phyloP scores from a whole-genome alignment of 352 stramenopile species.

The Pythium biforme region DNA sequence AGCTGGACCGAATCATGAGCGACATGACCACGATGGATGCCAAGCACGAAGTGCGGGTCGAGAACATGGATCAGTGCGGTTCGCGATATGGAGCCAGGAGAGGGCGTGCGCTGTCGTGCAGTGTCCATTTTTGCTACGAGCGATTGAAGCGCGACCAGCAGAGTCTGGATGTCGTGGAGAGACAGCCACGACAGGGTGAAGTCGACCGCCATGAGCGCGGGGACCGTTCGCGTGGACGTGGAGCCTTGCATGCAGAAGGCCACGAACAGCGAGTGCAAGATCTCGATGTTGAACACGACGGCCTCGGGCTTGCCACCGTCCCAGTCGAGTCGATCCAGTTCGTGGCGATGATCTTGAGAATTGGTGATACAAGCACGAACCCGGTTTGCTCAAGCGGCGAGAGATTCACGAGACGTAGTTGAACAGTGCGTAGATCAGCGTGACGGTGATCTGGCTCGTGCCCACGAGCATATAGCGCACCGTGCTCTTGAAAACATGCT shows the following conservation, averaged over 20 bases:
- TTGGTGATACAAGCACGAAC: conserved; percentile 36
- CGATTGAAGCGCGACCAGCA: neutral
- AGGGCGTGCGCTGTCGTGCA: neutral
- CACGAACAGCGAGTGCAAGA: conserved; percentile 53
- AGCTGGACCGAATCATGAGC: conserved; percentile 40
- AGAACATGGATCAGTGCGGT: neutral
- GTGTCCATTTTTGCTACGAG: conserved; percentile 11
- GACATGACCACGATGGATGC: conserved; percentile 56
- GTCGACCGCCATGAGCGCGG: conserved; percentile 34
- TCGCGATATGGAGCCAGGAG: neutral
- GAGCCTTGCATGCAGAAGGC: conserved; percentile 39
- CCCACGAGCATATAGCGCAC: conserved; percentile 16
- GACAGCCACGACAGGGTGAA: conserved; percentile 32
- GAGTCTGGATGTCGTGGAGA: conserved; percentile 24
- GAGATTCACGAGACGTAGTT: conserved; percentile 34
- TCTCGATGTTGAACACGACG: conserved; percentile 51
- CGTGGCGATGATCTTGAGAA: conserved; percentile 45
- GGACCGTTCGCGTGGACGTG: conserved; percentile 25
- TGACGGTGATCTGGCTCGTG: conserved; percentile 18
- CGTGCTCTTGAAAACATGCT: neutral
- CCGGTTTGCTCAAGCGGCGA: conserved; percentile 22
- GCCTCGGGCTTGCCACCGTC: conserved; percentile 40
- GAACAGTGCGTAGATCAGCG: conserved; percentile 41
- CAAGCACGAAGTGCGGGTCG: conserved; percentile 47
- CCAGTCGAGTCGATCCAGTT: conserved; percentile 32